These are phyloP conservation scores for Trebouxiophyceae sp. DNA, from an alignment of 163 green algal species.

Conservation along the genomic window DNA sequence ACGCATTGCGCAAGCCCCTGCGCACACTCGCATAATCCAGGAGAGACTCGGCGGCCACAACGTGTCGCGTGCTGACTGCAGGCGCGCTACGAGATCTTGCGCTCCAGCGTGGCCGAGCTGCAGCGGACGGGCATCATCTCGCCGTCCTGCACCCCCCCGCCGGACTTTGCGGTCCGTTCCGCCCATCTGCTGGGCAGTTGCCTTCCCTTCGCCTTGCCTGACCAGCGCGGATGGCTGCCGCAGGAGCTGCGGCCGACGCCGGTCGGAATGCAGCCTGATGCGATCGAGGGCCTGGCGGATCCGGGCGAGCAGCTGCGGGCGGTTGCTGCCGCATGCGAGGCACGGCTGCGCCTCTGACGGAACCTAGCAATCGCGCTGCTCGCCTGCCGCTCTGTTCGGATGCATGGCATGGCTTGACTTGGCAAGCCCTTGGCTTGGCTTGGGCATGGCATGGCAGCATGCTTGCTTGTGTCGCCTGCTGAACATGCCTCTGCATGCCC, in stretches of 20 bases:
- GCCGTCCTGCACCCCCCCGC: constrained; percentile 4
- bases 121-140: constrained; percentile 51
- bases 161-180: neutral
- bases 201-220: no score
- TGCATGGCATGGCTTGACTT: no score
- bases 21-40: no score
- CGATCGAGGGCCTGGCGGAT: constrained; percentile 2
- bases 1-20: no score
- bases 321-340: constrained; percentile 42
- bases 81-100: constrained; percentile 82
- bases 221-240: constrained; percentile 2
- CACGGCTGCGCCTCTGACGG: neutral
- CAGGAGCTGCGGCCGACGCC: neutral
- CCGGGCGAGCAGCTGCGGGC: constrained; percentile 19
- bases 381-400: no score
- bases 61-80: no score
- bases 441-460: no score
- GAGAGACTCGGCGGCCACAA: no score
- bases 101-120: constrained; percentile 69
- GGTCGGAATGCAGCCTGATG: neutral
- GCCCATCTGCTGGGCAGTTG: no score
- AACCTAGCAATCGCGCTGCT: neutral
- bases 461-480: no score
- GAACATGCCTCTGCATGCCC: neutral
- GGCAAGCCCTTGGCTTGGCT: no score